Evolutionary conservation across 2,329 filamentous ascomycete species (phyloP), one percentile per base, ranked within the genome.

Genomic region (Curvularia spicifera): DNA sequence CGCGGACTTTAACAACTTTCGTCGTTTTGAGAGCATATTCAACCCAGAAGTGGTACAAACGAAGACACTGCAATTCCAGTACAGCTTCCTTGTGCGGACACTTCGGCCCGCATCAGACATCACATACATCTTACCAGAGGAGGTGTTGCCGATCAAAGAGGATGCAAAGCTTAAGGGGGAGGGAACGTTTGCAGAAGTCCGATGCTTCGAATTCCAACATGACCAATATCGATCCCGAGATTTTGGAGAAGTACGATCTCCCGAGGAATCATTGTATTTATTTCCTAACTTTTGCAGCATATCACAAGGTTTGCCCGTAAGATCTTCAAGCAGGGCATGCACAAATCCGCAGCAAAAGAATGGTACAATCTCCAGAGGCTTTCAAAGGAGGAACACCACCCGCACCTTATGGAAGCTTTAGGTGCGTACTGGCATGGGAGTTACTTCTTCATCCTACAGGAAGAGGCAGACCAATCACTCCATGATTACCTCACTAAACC

Each of bases 261-360:
- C 28, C 45, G 13, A 10, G 24, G 10, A 29, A 49, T 50, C 5
- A 40, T 7, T 45, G 6, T 29, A 45, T 29, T 26, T 12, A 4
- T 45, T 45, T 18, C 31, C 42, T 57, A 22, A 60, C 24, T 26
- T 57, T 43, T 44, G 24, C 24, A 60, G 57, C 22, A 60, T 39
- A 37, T 60, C 35, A 60, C 20, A 26, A 61, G 47, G 47, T 61
- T 61, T 53, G 59, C 59, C 12, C 59, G 59, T 12, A 61, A 61
- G 47, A 42, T 59, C 46, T 61, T 61, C 59, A 55, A 59, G 47
- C 51, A 49, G 24, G 51, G 55, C 26, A 29, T 59, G 59, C 35
- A 4, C 24, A 50, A 35, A 31, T 49, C 55, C 4, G 55, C 55
- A 20, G 56, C 56, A 8, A 56, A 53, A 43, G 59, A 61, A 42